Conservation (phyloP, 1,139 yeast species). For the Lodderomyces beijingensis region DNA sequence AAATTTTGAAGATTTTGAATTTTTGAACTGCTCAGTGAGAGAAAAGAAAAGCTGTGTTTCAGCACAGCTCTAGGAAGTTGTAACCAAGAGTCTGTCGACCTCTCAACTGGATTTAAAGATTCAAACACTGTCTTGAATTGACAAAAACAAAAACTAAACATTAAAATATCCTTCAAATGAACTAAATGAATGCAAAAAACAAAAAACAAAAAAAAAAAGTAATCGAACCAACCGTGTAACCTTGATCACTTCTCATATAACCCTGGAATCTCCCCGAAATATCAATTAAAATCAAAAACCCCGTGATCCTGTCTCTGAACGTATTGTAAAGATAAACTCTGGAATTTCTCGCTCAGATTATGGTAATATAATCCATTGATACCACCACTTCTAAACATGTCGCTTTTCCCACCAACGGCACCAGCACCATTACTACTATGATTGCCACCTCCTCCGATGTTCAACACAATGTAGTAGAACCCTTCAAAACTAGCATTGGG, state of each 20-base stretch:
- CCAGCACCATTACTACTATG: conserved; percentile 10
- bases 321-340: conserved; percentile 38
- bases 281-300: conserved; percentile 12
- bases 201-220: neutral
- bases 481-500: conserved; percentile 91
- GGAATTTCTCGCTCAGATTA: conserved; percentile 71
- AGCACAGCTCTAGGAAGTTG: no score
- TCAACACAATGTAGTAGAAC: conserved; percentile 81
- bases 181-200: neutral
- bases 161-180: neutral
- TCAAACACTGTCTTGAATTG: neutral
- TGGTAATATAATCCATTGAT: conserved; percentile 82
- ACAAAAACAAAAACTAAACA: neutral
- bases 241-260: neutral
- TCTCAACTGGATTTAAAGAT: no score
- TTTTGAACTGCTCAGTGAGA: no score
- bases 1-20: no score
- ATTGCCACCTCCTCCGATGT: conserved; percentile 45
- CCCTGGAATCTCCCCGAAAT: no score
- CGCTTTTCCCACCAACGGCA: conserved; percentile 2
- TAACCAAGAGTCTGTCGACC: no score
- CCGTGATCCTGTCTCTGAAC: conserved; percentile 24
- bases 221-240: neutral
- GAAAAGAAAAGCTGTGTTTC: no score
- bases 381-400: conserved; percentile 41